phyloP scores from a whole-genome alignment of 306 rosid species.

The Malus orientalis region DNA sequence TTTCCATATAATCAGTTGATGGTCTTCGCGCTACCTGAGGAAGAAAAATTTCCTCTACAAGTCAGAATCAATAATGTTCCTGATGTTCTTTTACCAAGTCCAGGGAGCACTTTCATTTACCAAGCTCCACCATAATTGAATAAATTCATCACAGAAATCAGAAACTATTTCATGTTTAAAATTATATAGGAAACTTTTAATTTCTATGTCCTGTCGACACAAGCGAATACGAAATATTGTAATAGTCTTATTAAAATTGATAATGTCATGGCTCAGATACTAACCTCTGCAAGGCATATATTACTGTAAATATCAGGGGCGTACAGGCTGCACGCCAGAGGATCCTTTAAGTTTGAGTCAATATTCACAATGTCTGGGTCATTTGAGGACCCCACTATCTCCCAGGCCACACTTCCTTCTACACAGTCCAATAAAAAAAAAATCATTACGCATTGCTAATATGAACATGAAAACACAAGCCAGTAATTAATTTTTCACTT shows the following conservation, averaged over 20 bases:
- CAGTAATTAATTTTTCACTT: not conserved
- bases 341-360: slow-evolving; percentile 50
- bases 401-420: slow-evolving; percentile 37
- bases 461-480: not conserved
- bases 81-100: not conserved
- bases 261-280: slow-evolving; percentile 19
- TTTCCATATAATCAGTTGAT: slow-evolving; percentile 51
- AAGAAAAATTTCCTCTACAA: slow-evolving; percentile 3
- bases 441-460: slow-evolving; percentile 6
- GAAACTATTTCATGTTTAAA: not conserved
- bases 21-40: slow-evolving; percentile 65
- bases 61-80: slow-evolving; percentile 8
- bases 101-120: not conserved
- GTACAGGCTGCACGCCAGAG: slow-evolving; percentile 61
- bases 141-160: not conserved
- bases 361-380: slow-evolving; percentile 36
- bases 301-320: slow-evolving; percentile 61
- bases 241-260: not conserved
- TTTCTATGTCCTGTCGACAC: not conserved
- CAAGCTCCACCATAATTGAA: not conserved
- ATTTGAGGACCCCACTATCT: slow-evolving; percentile 33
- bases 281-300: slow-evolving; percentile 60
- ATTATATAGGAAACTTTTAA: not conserved
- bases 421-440: slow-evolving; percentile 26
- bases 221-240: not conserved